phyloP scores from a whole-genome alignment of 805 yeast genomes.

The Myxozyma lipomycoides region DNA sequence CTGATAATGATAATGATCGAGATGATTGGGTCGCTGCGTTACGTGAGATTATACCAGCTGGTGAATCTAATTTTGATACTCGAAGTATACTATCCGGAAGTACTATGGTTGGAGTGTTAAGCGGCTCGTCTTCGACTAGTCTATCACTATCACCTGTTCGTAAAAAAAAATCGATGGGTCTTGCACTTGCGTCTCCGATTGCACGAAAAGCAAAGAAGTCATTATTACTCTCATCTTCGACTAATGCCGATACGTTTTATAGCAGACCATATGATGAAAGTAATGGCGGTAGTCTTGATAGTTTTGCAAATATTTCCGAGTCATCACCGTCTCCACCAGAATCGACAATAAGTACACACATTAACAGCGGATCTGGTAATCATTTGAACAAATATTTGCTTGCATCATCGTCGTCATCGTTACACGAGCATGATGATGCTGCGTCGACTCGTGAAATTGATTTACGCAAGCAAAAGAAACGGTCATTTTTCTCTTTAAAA shows the following conservation, averaged over 20 bases:
- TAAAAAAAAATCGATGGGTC: slow-evolving; percentile 15
- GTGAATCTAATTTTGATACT: neutral
- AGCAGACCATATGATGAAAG: neutral
- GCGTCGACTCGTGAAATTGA: slow-evolving; percentile 35
- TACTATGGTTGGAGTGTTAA: neutral
- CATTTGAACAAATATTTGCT: slow-evolving; percentile 1
- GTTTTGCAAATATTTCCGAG: neutral
- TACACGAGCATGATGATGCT: neutral
- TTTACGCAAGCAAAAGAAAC: slow-evolving; percentile 47
- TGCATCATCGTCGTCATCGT: neutral
- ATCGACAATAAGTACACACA: neutral
- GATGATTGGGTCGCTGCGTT: slow-evolving; percentile 63
- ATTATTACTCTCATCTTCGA: neutral
- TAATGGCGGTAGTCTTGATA: neutral
- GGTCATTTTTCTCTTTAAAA: slow-evolving; percentile 57
- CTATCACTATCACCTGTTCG: slow-evolving; percentile 3
- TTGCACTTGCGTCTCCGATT: slow-evolving; percentile 15
- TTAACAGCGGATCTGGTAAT: neutral
- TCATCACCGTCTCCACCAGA: slow-evolving; percentile 3
- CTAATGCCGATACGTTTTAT: neutral
- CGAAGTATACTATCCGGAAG: neutral
- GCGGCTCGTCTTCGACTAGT: slow-evolving; percentile 6
- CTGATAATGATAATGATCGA: slow-evolving; percentile 73
- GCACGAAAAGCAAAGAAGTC: slow-evolving; percentile 4
- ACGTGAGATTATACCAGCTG: slow-evolving; percentile 12